Percentiles rank a stretch among this genome's conserved stretches.
Evolutionary conservation across 2,329 filamentous ascomycete genomes (phyloP).

Genomic region (Tolypocladium album): DNA sequence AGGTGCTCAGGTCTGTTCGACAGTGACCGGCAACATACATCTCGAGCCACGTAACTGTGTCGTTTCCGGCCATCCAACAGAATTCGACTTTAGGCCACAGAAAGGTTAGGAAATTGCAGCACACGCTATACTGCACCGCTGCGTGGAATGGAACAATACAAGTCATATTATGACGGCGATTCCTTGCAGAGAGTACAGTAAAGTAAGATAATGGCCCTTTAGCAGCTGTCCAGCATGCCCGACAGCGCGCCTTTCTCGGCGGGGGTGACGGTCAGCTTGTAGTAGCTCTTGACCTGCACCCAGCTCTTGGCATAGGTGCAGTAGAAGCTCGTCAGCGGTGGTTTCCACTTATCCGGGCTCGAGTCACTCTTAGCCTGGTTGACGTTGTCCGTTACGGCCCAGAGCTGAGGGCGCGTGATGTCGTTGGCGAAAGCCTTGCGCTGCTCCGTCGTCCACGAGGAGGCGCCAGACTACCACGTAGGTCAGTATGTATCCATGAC

Average conservation of each 20-base stretch:
- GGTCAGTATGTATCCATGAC: neutral
- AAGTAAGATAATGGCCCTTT: neutral
- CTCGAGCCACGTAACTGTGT: neutral
- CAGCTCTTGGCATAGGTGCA: constrained; percentile 72
- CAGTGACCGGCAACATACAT: neutral
- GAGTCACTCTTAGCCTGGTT: constrained; percentile 66
- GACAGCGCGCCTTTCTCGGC: constrained; percentile 61
- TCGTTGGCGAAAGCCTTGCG: constrained; percentile 69
- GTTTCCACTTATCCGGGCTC: constrained; percentile 69
- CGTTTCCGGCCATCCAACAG: neutral
- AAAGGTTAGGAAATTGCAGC: neutral
- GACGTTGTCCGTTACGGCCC: constrained; percentile 68
- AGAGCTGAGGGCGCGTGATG: constrained; percentile 61
- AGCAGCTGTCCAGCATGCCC: constrained; percentile 24
- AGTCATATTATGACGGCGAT: neutral
- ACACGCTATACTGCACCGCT: neutral
- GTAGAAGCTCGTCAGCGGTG: constrained; percentile 55
- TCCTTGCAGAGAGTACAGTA: neutral
- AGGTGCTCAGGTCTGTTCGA: neutral
- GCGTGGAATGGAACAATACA: neutral
- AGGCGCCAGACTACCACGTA: constrained; percentile 47
- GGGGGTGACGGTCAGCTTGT: constrained; percentile 54
- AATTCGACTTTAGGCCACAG: neutral
- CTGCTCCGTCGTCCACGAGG: constrained; percentile 10
- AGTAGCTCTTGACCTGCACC: constrained; percentile 69